Percentiles rank a stretch among this genome's conserved stretches.
Conservation (phyloP, 306 rosid species). For the Fragaria ananassa region DNA sequence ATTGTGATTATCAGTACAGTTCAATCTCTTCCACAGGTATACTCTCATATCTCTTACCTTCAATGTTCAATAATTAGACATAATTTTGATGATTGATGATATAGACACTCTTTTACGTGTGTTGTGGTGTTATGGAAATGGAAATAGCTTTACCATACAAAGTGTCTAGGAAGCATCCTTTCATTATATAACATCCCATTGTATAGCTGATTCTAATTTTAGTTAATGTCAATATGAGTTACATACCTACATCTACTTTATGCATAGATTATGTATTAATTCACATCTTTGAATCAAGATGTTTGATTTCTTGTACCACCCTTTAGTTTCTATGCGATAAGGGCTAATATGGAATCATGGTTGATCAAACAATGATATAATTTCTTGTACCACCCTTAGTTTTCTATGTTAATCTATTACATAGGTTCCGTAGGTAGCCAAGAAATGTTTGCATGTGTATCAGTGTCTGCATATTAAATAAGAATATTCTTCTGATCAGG, state of each 20-base stretch:
- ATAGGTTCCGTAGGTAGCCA: not conserved
- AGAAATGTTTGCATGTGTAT: not conserved
- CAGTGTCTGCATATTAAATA: not conserved
- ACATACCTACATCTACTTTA: not conserved
- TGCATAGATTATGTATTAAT: not conserved
- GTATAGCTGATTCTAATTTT: not conserved
- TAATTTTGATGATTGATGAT: not conserved
- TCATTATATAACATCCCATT: not conserved
- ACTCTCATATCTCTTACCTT: slow-evolving; percentile 11
- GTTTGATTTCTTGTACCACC: not conserved
- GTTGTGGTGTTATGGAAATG: not conserved
- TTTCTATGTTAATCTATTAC: not conserved
- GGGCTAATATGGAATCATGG: not conserved
- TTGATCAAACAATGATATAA: not conserved
- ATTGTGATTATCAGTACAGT: slow-evolving; percentile 73
- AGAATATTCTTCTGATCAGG: not conserved
- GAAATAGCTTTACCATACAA: not conserved
- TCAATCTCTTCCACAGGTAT: slow-evolving; percentile 85
- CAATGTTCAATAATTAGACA: not conserved
- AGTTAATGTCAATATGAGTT: not conserved
- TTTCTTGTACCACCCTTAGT: not conserved
- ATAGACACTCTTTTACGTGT: not conserved
- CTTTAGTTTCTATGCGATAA: not conserved
- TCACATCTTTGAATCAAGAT: slow-evolving; percentile 2
- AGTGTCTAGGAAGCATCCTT: not conserved